phyloP scores from a whole-genome alignment of 176 grass and related monocot genomes.

The Avena eriantha region DNA sequence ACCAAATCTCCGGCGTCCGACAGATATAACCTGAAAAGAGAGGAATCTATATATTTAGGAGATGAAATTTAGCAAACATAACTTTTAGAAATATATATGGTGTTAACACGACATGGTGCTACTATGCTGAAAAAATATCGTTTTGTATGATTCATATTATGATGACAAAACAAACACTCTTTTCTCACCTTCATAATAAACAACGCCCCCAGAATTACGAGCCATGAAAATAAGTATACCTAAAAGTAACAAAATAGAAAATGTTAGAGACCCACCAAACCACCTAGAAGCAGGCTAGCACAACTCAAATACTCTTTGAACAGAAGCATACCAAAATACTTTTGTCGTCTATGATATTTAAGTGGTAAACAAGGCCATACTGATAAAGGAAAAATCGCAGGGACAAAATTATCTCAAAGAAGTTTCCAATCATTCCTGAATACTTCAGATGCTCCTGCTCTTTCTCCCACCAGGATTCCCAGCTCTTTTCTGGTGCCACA shows the following conservation, averaged over 20 bases:
- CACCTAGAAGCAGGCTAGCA: slow-evolving; percentile 18
- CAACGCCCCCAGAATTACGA: slow-evolving; percentile 73
- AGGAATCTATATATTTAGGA: slow-evolving; percentile 26
- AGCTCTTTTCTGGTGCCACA: slow-evolving; percentile 84
- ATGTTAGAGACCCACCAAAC: slow-evolving; percentile 15
- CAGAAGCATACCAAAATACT: slow-evolving; percentile 75
- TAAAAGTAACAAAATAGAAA: slow-evolving; percentile 50
- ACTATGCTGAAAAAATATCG: background rate
- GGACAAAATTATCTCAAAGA: slow-evolving; percentile 80
- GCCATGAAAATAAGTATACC: slow-evolving; percentile 90
- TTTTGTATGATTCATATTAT: slow-evolving; percentile 30
- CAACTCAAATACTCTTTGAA: slow-evolving; percentile 33
- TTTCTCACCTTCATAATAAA: slow-evolving; percentile 78
- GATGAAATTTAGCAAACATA: background rate
- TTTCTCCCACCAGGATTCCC: slow-evolving; percentile 97
- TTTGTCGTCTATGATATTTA: slow-evolving; percentile 60
- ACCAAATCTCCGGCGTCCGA: slow-evolving; percentile 79
- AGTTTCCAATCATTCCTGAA: slow-evolving; percentile 66
- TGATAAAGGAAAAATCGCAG: slow-evolving; percentile 90
- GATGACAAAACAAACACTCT: slow-evolving; percentile 20
- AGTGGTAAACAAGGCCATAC: slow-evolving; percentile 94
- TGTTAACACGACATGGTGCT: background rate
- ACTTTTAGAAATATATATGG: background rate
- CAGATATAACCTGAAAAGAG: slow-evolving; percentile 72
- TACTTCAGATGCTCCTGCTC: slow-evolving; percentile 88